Base-by-base conservation (phyloP, 1,284 basidiomycete species). In the Ceratobasidium papillatum region DNA sequence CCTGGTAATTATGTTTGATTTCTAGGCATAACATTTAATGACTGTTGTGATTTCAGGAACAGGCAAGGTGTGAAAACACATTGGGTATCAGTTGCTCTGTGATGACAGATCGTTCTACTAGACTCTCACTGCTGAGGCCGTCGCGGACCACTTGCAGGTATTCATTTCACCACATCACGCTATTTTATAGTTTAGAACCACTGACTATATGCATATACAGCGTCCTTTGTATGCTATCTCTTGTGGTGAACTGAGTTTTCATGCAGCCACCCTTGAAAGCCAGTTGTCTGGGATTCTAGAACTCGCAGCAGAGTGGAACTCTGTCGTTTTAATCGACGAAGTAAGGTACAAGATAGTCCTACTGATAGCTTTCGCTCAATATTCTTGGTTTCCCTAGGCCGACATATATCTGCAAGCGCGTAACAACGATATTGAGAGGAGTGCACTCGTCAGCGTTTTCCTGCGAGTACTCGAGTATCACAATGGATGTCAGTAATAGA, bases 71-170 rank as follows among this genome's bases (percentile, higher is more conserved):
- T 56, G 3, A 14, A 19, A 34, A 22, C 17, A n/a, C 25, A 7
- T 25, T 0, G 27, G 8, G 5, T 32, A 27, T 25, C 12, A 19
- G 14, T 1, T 12, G 25, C 17, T 34, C 2, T n/a, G 7, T 32
- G 36, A 7, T 51, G 43, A 49, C 43, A 9, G n/a, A n/a, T 17
- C 22, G 17, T 12, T 45, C 25, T 43, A 32, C 52, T n/a, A 68
- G 65, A 68, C 65, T n/a, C 65, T 68, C 0, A 68, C 65, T 5
- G 51, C 65, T 19, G 65, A 68, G 41, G 65, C 65, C 27, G 32
- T 68, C 9, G 30, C 65, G 3, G 65, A 68, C 14, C 52, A 68
- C 36, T 11, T 68, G 3, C 17, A 56, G 65, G 65, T 43, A 45
- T 32, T 0, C n/a, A 36, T 5, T 49, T 2, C 17, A n/a, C n/a